These are phyloP conservation scores for Torrubiellomyces zombiae DNA, from an alignment of 2,329 filamentous ascomycete species.

Conservation along the genomic window DNA sequence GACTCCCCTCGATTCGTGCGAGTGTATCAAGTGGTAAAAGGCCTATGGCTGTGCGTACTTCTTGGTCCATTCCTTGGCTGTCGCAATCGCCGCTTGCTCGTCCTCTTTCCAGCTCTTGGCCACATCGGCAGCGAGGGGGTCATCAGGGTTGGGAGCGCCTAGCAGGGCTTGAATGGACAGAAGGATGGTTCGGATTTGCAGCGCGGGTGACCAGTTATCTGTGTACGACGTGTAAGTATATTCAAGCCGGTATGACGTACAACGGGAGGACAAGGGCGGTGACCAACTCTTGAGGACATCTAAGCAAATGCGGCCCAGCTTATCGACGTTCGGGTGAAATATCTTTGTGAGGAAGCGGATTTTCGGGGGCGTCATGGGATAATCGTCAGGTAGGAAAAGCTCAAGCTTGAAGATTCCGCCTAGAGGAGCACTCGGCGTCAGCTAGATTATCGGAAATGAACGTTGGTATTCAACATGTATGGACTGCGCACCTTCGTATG, in stretches of 20 bases:
- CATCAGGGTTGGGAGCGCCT: slow-evolving; percentile 91
- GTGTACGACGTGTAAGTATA: slow-evolving; percentile 5
- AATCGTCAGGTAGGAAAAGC: slow-evolving; percentile 94
- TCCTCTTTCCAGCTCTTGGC: slow-evolving; percentile 98
- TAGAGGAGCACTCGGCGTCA: slow-evolving; percentile 12
- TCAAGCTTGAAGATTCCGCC: slow-evolving; percentile 89
- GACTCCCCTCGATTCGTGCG: slow-evolving; percentile 3
- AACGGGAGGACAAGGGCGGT: not conserved
- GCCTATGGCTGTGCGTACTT: slow-evolving; percentile 49
- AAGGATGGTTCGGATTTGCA: slow-evolving; percentile 97
- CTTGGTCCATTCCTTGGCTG: slow-evolving; percentile 80
- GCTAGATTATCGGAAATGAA: not conserved
- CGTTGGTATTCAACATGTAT: not conserved
- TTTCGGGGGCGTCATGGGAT: slow-evolving; percentile 97
- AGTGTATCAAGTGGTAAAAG: slow-evolving; percentile 2
- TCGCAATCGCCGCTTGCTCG: slow-evolving; percentile 80
- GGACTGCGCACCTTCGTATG: slow-evolving; percentile 63
- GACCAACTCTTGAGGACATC: slow-evolving; percentile 86
- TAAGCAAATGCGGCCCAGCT: slow-evolving; percentile 88
- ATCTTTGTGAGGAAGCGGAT: slow-evolving; percentile 98
- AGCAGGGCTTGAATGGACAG: slow-evolving; percentile 94
- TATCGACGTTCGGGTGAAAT: slow-evolving; percentile 98
- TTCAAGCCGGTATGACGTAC: too few relatives aligned
- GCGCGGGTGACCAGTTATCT: slow-evolving; percentile 98
- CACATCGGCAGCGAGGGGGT: slow-evolving; percentile 94